A percentile compares a stretch with the other conserved stretches of the same genome.
Conservation (phyloP, 2,329 filamentous ascomycete species). For the Aspergillus ruber region DNA sequence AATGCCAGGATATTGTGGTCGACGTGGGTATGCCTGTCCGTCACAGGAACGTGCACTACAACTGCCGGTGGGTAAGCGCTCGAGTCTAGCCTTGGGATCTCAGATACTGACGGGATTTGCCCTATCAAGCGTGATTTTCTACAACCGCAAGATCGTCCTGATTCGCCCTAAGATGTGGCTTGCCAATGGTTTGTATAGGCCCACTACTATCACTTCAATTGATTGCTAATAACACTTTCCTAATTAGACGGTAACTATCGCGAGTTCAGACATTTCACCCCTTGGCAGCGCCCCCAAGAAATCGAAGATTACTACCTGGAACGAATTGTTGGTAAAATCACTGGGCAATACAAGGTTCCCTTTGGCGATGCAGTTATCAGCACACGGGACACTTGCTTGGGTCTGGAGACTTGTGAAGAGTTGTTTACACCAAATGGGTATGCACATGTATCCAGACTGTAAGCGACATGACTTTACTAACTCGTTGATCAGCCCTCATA, state of each 20-base stretch:
- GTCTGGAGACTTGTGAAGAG: conserved; percentile 63
- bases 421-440: conserved; percentile 52
- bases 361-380: conserved; percentile 64
- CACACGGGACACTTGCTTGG: conserved; percentile 57
- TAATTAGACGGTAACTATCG: conserved; percentile 54
- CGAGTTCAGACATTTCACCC: conserved; percentile 57
- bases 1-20: conserved; percentile 60
- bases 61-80: conserved; percentile 43
- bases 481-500: conserved; percentile 43
- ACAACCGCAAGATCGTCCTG: conserved; percentile 62
- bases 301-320: conserved; percentile 62
- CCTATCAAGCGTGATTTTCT: conserved; percentile 45
- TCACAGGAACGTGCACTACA: conserved; percentile 59
- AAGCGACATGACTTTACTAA: conserved; percentile 14
- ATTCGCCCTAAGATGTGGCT: conserved; percentile 68
- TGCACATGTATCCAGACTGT: conserved; percentile 1
- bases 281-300: conserved; percentile 52
- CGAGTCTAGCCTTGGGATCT: neutral
- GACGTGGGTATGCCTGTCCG: conserved; percentile 58
- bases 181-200: conserved; percentile 47
- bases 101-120: neutral
- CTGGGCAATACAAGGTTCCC: conserved; percentile 51
- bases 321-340: conserved; percentile 51
- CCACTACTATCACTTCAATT: neutral
- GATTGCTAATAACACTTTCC: neutral